Base-by-base conservation (phyloP, 225 moss, liverwort and hornwort species). In the Pleurozium schreberi region DNA sequence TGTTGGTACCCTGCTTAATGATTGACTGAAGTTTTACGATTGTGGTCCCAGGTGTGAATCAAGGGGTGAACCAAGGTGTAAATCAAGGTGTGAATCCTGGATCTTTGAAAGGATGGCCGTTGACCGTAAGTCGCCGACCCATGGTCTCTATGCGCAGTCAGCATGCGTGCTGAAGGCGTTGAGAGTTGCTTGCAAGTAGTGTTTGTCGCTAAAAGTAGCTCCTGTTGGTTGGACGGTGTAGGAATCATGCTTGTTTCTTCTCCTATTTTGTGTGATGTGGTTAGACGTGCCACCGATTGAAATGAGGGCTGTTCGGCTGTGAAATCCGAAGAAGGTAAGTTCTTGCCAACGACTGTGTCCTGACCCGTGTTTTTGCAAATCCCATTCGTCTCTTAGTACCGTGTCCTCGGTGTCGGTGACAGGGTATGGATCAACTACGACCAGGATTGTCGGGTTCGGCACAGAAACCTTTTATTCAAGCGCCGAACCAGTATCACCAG, bases 31-130 rank as follows among this genome's bases (percentile, higher is more conserved):
- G 33, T 69, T 80, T 60, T 71, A 33, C 79, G 58, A 76, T 52
- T 81, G 82, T 86, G 88, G 79, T 83, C 49, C 36, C 92, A 94
- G 96, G 96, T 84, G 96, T 96, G 73, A 97, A 95, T 87, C 96
- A 94, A 91, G 95, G 93, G 31, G 95, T 93, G 85, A 95, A 91
- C 80, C 90, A 92, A 91, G 90, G 93, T 23, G 96, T 95, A 21
- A 96, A 95, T 58, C 95, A 95, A 92, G 96, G 96, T 49, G 96
- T 95, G 87, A 96, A 91, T 87, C 91, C 95, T 87, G 92, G 95
- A 85, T 93, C 97, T 36, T 92, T 96, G 71, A 99, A 99, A 90
- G 98, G 96, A 66, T 99, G 98, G 98, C 97, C 98, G 64, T 87
- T 99, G 85, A 94, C 96, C 84, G 98, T 99, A 94, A 95, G 97